Evolutionary conservation across 371 early-diverging fungal species (phyloP), one percentile per base, ranked within the genome.

Genomic region (Fennellomyces sp.): DNA sequence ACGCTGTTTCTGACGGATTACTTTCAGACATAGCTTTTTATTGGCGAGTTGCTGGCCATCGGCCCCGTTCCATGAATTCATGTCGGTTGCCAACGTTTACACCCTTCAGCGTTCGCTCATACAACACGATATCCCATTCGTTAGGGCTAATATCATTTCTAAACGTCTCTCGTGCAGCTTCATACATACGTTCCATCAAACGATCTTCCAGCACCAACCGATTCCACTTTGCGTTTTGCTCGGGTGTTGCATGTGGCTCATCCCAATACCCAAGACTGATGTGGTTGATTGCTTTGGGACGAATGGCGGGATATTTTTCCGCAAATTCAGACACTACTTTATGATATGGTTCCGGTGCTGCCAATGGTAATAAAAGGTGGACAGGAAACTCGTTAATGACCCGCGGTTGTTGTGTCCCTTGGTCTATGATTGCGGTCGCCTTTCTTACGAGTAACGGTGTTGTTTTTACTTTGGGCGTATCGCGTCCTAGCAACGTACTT

Each of bases 241-340:
- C 56, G 0, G 33, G n/a, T 21, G 64, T 59, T 3, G 68, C 76
- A 25, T 62, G n/a, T 23, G 69, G 68, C 31, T 77, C 77, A 56
- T 77, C 72, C 71, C 72, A 73, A 39, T 77, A 77, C 1, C 74
- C 77, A 5, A 77, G 47, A 25, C 74, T 77, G 31, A 77, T 69
- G 31, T 77, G 77, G 29, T 77, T 65, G 15, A 72, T 65, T 26
- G 48, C 48, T 33, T 77, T 77, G 2, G 67, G 29, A 3, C 76
- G 61, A 17, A 76, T 26, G 6, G 17, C 35, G n/a, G 54, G 49
- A 1, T 39, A 5, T 36, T 35, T 11, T 2, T 3, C 30, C 7
- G 52, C 41, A 28, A 60, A 36, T 23, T 27, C 33, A 3, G 39
- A 2, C 41, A 72, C 58, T 5, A 57, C 12, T 3, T 27, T 13